Evolutionary conservation across 306 rosid species (phyloP).

Genomic region (Rosa chinensis): DNA sequence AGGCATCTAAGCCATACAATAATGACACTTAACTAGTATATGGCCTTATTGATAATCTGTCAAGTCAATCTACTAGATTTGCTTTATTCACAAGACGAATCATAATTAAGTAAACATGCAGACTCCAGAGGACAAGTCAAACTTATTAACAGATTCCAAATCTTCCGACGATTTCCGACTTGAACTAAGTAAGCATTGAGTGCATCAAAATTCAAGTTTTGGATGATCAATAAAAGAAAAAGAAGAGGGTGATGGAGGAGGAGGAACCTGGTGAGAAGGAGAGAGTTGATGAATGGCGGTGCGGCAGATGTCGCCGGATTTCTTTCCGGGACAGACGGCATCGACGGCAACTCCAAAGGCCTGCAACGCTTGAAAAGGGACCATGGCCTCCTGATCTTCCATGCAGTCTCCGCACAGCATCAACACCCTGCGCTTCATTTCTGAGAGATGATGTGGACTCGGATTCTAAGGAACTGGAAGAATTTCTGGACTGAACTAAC

Average conservation of each 20-base stretch:
- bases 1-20: neutral
- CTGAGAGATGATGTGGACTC: too few species aligned
- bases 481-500: too few species aligned
- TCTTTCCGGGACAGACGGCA: slow-evolving; percentile 81
- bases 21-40: too few species aligned
- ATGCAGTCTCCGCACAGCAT: slow-evolving; percentile 80
- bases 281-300: slow-evolving; percentile 48
- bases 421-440: slow-evolving; percentile 46
- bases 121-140: too few species aligned
- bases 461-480: too few species aligned
- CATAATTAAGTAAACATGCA: too few species aligned
- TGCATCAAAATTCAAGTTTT: too few species aligned
- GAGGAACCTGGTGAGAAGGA: slow-evolving; percentile 54
- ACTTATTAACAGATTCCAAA: too few species aligned
- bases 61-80: neutral
- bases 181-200: too few species aligned
- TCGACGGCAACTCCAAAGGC: slow-evolving; percentile 73
- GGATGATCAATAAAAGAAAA: too few species aligned
- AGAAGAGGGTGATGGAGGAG: neutral
- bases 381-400: slow-evolving; percentile 86
- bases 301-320: slow-evolving; percentile 76
- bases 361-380: slow-evolving; percentile 79
- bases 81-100: neutral
- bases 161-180: too few species aligned
- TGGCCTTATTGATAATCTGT: neutral